Conservation (phyloP, 2,329 filamentous ascomycete genomes). For the Diaporthe sp. region DNA sequence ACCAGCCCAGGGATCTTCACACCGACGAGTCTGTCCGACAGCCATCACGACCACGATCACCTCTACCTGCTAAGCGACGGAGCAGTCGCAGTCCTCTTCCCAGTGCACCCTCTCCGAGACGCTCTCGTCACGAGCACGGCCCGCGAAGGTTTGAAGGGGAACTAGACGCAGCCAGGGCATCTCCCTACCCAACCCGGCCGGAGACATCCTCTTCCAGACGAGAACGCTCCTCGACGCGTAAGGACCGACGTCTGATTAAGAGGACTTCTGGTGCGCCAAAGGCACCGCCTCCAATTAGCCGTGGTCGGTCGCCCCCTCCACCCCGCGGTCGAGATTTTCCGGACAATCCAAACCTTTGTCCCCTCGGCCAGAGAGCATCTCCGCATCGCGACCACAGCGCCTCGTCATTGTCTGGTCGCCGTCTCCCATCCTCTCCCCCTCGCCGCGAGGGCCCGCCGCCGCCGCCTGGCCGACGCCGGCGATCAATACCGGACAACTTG, state of each 20-base stretch:
- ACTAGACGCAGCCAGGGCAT: constrained; percentile 32
- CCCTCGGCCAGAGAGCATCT: constrained; percentile 40
- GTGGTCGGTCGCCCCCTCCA: constrained; percentile 48
- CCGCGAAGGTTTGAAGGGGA: constrained; percentile 35
- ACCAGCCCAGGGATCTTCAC: constrained; percentile 24
- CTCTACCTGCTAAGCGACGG: constrained; percentile 47
- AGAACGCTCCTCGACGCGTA: constrained; percentile 45
- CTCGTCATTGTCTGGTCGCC: constrained; percentile 44
- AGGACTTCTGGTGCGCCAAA: constrained; percentile 43
- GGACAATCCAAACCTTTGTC: constrained; percentile 42
- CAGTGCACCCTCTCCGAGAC: constrained; percentile 41
- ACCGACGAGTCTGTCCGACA: constrained; percentile 39
- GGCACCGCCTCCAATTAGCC: constrained; percentile 42
- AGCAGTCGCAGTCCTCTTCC: constrained; percentile 47
- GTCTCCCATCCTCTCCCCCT: constrained; percentile 39
- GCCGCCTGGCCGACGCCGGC: constrained; percentile 41
- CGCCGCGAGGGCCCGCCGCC: constrained; percentile 30
- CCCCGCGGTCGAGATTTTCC: constrained; percentile 35
- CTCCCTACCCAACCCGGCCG: constrained; percentile 36
- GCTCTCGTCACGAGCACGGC: constrained; percentile 39
- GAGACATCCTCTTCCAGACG: constrained; percentile 40
- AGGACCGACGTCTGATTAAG: constrained; percentile 45
- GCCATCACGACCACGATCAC: constrained; percentile 44
- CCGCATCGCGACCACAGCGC: constrained; percentile 43
- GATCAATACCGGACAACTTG: constrained; percentile 44